Base-by-base conservation (phyloP, 768 basidiomycete genomes). In the Hypholoma fasciculare region DNA sequence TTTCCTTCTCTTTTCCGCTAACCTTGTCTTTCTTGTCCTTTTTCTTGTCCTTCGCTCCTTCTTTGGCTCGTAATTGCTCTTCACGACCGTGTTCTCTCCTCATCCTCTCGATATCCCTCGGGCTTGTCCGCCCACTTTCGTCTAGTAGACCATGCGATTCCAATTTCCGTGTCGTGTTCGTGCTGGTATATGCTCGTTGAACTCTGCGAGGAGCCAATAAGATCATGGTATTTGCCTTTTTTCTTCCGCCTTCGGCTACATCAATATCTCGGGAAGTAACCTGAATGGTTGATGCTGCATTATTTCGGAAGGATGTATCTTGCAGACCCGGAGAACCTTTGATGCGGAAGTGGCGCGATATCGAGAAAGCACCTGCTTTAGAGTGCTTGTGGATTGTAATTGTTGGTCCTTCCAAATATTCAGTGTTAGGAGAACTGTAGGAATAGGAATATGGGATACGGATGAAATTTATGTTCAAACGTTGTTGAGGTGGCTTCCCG, bases 351-450 rank as follows among this genome's bases (percentile, higher is more conserved):
- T 83, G 82, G 23, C 92, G 83, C 70, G 88, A 87, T 49, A 94
- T 83, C 0, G 91, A 92, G 71, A 92, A 92, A 0, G 89, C 92
- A 30, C 82, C 73, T 3, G 88, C 88, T 54, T 88, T 85, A 1
- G 92, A 90, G 67, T 94, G 92, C 63, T 90, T 90, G 71, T 94
- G 92, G 34, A 94, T 84, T 54, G 88, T 85, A 36, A 83, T 79
- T 20, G 78, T 75, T 0, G 90, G 89, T 1, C 89, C 87, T 36
- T 78, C 79, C 34, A 71, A 40, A 27, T 39, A 43, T 20, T 54
- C 72, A 6, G 69, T 72, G 37, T 76, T 78, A 4, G 64, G 58
- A 34, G 58, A 55, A 13, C 57, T 63, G 47, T 66, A 64, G 39
- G 69, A 70, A n/a, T 74, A 39, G 36, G 51, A 70, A 59, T 74